phyloP scores from a whole-genome alignment of 1,139 yeast species.

The Pichia sp. region DNA sequence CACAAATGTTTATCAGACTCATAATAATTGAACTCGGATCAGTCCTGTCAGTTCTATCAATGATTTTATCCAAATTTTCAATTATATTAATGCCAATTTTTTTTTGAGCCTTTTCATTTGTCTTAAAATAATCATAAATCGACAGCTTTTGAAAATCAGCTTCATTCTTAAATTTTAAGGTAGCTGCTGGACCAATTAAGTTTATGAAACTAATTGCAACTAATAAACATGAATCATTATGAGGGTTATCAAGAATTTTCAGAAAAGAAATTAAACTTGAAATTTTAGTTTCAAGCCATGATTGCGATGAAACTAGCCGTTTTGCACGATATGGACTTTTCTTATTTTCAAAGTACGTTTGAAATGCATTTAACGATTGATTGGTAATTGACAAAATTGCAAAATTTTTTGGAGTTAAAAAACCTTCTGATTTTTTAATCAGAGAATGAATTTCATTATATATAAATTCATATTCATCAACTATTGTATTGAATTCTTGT shows the following conservation, averaged over 20 bases:
- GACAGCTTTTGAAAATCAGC: conserved; percentile 14
- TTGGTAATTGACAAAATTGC: conserved; percentile 52
- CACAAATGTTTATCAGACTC: conserved; percentile 23
- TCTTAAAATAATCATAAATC: conserved; percentile 24
- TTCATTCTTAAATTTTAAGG: conserved; percentile 23
- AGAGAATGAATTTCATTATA: conserved; percentile 41
- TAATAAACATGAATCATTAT: conserved; percentile 31
- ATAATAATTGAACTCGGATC: conserved; percentile 29
- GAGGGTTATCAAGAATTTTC: conserved; percentile 34
- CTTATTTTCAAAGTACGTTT: conserved; percentile 35
- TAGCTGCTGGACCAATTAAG: conserved; percentile 29
- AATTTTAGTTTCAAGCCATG: conserved; percentile 49
- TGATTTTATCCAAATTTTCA: conserved; percentile 8
- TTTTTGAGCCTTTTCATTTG: neutral
- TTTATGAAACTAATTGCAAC: conserved; percentile 29
- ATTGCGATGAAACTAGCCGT: conserved; percentile 42
- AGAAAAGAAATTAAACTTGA: conserved; percentile 47
- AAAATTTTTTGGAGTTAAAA: conserved; percentile 45
- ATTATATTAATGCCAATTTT: neutral
- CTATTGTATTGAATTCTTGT: conserved; percentile 25
- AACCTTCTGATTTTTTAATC: conserved; percentile 40
- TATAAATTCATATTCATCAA: conserved; percentile 39
- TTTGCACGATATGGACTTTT: conserved; percentile 36
- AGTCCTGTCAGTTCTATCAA: conserved; percentile 21
- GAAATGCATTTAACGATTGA: conserved; percentile 41